Base-by-base conservation (phyloP, 257 asterid species). In the Capsicum chinense region DNA sequence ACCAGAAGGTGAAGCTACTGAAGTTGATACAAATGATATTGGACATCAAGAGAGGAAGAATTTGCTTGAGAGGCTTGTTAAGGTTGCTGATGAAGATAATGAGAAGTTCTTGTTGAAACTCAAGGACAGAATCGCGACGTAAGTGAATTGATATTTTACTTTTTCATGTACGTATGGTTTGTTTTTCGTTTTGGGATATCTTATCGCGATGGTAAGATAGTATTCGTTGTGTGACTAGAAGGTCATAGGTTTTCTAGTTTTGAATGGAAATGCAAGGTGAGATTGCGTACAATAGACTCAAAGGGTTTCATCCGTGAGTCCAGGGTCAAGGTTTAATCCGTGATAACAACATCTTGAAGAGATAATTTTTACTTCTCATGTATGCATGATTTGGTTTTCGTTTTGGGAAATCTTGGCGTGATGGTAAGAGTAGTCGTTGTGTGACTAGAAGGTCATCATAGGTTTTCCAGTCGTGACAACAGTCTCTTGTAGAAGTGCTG, bases 31-130 rank as follows among this genome's bases (percentile, higher is more conserved):
- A 19, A 50, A 6, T 48, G 13, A 74, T 48, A 50, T 74, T 74
- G 80, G 80, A 19, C n/a, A 11, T 74, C 80, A 74, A 1, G 88
- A 86, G 42, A 92, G 90, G 85, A 89, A 81, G 88, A 88, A 85
- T 82, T 42, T 92, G 78, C 88, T 94, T 1, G 93, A 94, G 60
- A 90, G 93, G 56, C 73, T 94, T 79, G 93, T 94, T 39, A 90
- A 83, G n/a, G 86, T 79, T 42, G 93, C 92, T 1, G 95, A 92
- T 21, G 95, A 92, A 35, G 98, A 94, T 64, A 92, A 94, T 50
- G 97, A 94, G 81, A 90, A 88, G 88, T 94, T 94, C 85, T 84
- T 94, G 85, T 37, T 83, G 26, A 92, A 90, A 84, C 93, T 90
- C 82, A 89, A 89, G 78, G 83, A 91, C 48, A 88, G 98, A 57